These are phyloP conservation scores for Venturia nashicola DNA, from an alignment of 2,329 filamentous ascomycete genomes.

Conservation along the genomic window DNA sequence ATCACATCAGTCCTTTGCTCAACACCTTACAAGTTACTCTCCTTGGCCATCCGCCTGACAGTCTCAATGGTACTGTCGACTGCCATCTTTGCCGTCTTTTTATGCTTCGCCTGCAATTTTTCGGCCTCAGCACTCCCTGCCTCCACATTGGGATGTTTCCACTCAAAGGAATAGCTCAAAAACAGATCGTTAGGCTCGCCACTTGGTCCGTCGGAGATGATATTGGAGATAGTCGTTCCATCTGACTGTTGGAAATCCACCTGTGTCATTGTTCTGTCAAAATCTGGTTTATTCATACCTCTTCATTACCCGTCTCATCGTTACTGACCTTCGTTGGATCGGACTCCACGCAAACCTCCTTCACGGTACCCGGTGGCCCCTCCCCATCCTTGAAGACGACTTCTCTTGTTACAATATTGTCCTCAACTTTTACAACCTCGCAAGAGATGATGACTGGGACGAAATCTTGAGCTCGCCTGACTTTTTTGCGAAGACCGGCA, in stretches of 20 bases:
- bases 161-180: slow-evolving; percentile 37
- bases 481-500: slow-evolving; percentile 34
- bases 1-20: not conserved
- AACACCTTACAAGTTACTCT: slow-evolving; percentile 19
- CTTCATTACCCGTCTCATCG: not conserved
- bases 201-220: slow-evolving; percentile 27
- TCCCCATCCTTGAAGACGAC: slow-evolving; percentile 28
- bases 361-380: slow-evolving; percentile 18
- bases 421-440: slow-evolving; percentile 27
- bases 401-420: slow-evolving; percentile 22
- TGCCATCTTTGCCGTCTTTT: slow-evolving; percentile 26
- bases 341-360: slow-evolving; percentile 27
- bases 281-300: not conserved
- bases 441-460: slow-evolving; percentile 31
- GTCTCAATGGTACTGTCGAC: slow-evolving; percentile 31
- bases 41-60: slow-evolving; percentile 30
- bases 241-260: slow-evolving; percentile 34
- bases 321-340: slow-evolving; percentile 26
- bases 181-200: slow-evolving; percentile 23
- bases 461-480: slow-evolving; percentile 33
- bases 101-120: slow-evolving; percentile 15
- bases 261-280: slow-evolving; percentile 16
- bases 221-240: slow-evolving; percentile 32
- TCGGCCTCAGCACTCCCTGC: slow-evolving; percentile 23
- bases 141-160: slow-evolving; percentile 22